phyloP scores from a whole-genome alignment of 2,329 filamentous ascomycete species.

The Lasiodiplodia citricola region DNA sequence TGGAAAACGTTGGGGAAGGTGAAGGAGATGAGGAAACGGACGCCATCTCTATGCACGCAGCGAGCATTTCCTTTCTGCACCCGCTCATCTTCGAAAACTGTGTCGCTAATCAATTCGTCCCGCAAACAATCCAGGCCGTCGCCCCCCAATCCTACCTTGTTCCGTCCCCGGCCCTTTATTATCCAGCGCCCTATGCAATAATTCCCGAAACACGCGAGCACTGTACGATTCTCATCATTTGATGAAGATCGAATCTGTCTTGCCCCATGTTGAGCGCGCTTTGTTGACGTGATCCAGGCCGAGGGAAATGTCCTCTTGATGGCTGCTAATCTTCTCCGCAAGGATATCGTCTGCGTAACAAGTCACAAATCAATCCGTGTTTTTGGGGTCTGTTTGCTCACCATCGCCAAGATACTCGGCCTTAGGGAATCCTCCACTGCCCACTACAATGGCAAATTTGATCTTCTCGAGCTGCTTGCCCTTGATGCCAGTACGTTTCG shows the following conservation, averaged over 20 bases:
- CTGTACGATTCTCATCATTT: slow-evolving; percentile 17
- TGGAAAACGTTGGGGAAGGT: not conserved
- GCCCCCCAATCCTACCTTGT: not conserved
- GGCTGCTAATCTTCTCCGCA: slow-evolving; percentile 45
- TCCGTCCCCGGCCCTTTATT: slow-evolving; percentile 10
- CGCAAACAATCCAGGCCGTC: slow-evolving; percentile 21
- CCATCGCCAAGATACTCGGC: slow-evolving; percentile 86
- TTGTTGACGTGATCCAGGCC: slow-evolving; percentile 69
- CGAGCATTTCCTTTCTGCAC: slow-evolving; percentile 4
- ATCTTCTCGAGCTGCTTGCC: slow-evolving; percentile 99
- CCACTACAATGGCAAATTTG: slow-evolving; percentile 82
- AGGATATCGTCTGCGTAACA: slow-evolving; percentile 51
- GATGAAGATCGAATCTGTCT: slow-evolving; percentile 61
- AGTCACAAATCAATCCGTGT: slow-evolving; percentile 25
- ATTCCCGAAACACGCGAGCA: slow-evolving; percentile 15
- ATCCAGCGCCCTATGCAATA: slow-evolving; percentile 24
- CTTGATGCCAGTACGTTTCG: slow-evolving; percentile 90
- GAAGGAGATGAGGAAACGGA: slow-evolving; percentile 6
- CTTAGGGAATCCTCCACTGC: slow-evolving; percentile 69
- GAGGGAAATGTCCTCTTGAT: slow-evolving; percentile 44
- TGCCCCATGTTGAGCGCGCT: slow-evolving; percentile 62
- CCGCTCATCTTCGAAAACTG: slow-evolving; percentile 13
- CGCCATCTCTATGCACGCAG: slow-evolving; percentile 21
- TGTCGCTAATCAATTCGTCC: slow-evolving; percentile 20
- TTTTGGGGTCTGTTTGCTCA: slow-evolving; percentile 55